Evolutionary conservation across 495 filamentous ascomycete genomes (phyloP), one percentile per base, ranked within the genome.

Genomic region (Hypoxylon subgilvum): DNA sequence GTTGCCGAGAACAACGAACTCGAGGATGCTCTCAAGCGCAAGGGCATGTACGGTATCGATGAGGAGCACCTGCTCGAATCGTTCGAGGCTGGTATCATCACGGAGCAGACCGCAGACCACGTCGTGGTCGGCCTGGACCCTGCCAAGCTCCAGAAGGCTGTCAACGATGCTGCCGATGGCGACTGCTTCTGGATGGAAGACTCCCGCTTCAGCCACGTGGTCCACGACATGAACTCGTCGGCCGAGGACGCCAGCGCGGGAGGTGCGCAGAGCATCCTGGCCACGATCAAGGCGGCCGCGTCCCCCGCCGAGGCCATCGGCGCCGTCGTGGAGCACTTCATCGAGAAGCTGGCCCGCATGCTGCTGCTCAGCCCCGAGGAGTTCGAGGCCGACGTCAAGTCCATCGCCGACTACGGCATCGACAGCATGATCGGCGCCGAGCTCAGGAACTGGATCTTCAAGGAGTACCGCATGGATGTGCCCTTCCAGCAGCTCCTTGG

Each of bases 371-470:
- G 23, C 18, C 18, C 45, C 10, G 68, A 68, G 13, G 57, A 58
- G 10, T 57, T 72, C 32, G 62, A 73, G 13, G 14, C 45, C n/a
- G 46, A 62, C 8, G 59, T 30, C 13, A 42, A 38, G 19, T 63
- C 71, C 0, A 53, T 81, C 21, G 71, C 68, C 3, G 43, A 38
- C 9, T 79, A 75, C 41, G 77, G 77, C 14, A 27, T 81, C 12
- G 77, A 82, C 52, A 75, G 69, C 56, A 75, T 81, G 79, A 70
- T 79, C 39, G 74, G 68, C 14, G 71, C 73, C 1, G 79, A 82
- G 65, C 48, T 82, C 40, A 51, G 77, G 14, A 78, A 65, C 12
- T 81, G 77, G 79, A 48, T 77, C 17, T 78, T 76, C 63, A 74
- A 77, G 68, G 69, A 75, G 52, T 71, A 68, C 31, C 52, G 61